Evolutionary conservation across 1,284 basidiomycete species (phyloP).

Genomic region (Ceratobasidium sp.): DNA sequence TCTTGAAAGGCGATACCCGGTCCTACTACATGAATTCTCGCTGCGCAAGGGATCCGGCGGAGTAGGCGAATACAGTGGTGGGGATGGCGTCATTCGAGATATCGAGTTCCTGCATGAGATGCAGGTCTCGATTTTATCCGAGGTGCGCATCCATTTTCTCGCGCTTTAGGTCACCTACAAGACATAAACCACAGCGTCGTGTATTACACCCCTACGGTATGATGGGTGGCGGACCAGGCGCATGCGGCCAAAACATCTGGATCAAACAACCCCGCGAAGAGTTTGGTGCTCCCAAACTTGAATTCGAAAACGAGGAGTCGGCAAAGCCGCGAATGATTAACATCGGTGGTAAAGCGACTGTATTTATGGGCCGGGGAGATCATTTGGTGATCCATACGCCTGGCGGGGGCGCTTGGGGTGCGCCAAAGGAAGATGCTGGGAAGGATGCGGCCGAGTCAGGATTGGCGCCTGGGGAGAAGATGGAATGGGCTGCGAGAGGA

Average conservation of each 20-base stretch:
- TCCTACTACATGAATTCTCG: constrained; percentile 85
- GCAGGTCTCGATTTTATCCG: constrained; percentile 88
- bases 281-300: constrained; percentile 68
- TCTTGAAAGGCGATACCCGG: constrained; percentile 90
- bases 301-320: not conserved
- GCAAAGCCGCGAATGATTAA: constrained; percentile 76
- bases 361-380: constrained; percentile 89
- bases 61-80: constrained; percentile 81
- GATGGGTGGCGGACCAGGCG: constrained; percentile 84
- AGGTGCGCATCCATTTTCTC: constrained; percentile 62
- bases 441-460: constrained; percentile 40
- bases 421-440: constrained; percentile 58
- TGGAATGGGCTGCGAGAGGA: constrained; percentile 77
- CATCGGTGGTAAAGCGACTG: constrained; percentile 91
- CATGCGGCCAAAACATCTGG: constrained; percentile 89
- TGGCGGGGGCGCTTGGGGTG: constrained; percentile 93
- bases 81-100: constrained; percentile 89
- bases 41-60: constrained; percentile 84
- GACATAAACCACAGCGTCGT: constrained; percentile 68
- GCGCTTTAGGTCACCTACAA: not conserved
- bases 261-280: constrained; percentile 78
- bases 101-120: constrained; percentile 89
- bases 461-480: constrained; percentile 54
- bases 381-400: constrained; percentile 87
- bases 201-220: constrained; percentile 92